phyloP scores from a whole-genome alignment of 2,329 filamentous ascomycete species.

The Ophiognomonia clavigignenti-juglandacearum region DNA sequence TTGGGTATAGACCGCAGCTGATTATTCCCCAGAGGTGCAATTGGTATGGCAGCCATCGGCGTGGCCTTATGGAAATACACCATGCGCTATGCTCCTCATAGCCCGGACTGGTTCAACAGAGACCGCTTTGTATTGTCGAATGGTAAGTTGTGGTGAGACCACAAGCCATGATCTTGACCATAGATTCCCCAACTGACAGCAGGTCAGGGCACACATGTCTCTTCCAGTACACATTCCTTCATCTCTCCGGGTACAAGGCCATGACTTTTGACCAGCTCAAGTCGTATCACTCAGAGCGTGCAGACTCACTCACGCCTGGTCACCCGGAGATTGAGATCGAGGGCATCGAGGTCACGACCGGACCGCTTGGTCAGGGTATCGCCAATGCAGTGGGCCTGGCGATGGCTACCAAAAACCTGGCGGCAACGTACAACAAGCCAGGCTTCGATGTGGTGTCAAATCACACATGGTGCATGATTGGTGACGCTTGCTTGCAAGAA shows the following conservation, averaged over 20 bases:
- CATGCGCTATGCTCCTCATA: constrained; percentile 52
- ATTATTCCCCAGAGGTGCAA: constrained; percentile 21
- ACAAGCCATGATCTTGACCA: neutral
- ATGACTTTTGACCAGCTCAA: constrained; percentile 50
- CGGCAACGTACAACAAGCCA: constrained; percentile 44
- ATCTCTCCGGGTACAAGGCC: constrained; percentile 43
- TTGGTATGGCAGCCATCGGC: constrained; percentile 32
- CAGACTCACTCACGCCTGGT: constrained; percentile 42
- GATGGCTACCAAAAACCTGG: constrained; percentile 49
- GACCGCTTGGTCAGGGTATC: constrained; percentile 51
- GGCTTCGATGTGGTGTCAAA: constrained; percentile 43
- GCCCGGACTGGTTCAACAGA: constrained; percentile 50
- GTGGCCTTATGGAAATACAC: constrained; percentile 50
- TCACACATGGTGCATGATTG: constrained; percentile 49
- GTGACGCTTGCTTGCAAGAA: constrained; percentile 52
- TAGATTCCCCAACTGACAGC: neutral
- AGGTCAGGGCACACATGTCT: constrained; percentile 39
- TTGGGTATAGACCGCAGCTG: too few relatives aligned
- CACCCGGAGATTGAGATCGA: constrained; percentile 52
- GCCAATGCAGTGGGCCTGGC: constrained; percentile 53
- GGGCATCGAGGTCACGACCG: constrained; percentile 53
- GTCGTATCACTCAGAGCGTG: constrained; percentile 39
- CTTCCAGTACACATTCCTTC: constrained; percentile 45
- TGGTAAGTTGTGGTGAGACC: constrained; percentile 24
- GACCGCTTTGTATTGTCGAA: constrained; percentile 58